Base-by-base conservation (phyloP, 495 filamentous ascomycete genomes). In the Penicillium robsamsonii region DNA sequence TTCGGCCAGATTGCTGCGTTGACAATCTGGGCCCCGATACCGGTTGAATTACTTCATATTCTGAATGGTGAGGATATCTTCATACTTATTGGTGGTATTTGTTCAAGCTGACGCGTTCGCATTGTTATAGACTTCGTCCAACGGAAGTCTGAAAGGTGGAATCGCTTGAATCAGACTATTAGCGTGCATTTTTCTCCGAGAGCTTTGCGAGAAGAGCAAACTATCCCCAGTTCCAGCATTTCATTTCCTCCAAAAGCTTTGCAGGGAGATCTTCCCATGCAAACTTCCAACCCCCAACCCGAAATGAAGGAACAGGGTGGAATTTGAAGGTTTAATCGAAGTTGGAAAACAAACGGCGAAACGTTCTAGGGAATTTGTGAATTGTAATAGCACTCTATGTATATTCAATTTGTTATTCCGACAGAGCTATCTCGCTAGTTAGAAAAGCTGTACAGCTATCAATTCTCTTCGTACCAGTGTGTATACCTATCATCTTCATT, bases 1-100 rank as follows among this genome's bases (percentile, higher is more conserved):
- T 46, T 46, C 44, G 44, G 44, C 11, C 44, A 46, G 44, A 46
- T 46, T 46, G 44, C 44, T 46, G 44, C 44, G 12, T 29, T 46
- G 44, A 17, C 44, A 5, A 46, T 46, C 5, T 46, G 44, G 44
- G 44, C 44, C 13, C 44, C 44, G 12, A 46, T 46, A 29, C 13
- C 17, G 24, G 44, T 46, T 17, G 44, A 46, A 25, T 29, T 46
- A 13, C 11, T 46, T 3, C 29, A 46, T 46, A 29, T 46, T 17
- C 12, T 46, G 44, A 46, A 46, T 30, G 44, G 44, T 46, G 13
- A 46, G 24, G 24, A 29, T 25, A 24, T 46, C 44, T 46, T 46
- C 15, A 17, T 29, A 29, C 44, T 46, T 29, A 24, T 46, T 29
- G 44, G 11, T 29, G 44, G 13, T 15, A 29, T 30, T 29, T 46